Base-by-base conservation (phyloP, 805 yeast genomes). In the Maudiozyma bulderi region DNA sequence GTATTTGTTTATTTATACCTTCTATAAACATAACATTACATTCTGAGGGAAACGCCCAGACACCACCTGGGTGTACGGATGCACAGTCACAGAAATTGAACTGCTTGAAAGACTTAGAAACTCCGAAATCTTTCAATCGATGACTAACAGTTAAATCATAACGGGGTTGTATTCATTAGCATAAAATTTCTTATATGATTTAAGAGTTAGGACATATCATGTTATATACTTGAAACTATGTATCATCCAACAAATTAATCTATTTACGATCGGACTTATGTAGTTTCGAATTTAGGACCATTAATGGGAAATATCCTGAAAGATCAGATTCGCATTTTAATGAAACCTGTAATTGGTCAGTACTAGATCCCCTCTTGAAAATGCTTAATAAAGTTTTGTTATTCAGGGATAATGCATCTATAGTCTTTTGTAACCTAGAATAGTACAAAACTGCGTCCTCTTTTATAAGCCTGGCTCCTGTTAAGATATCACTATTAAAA, bases 381-480 rank as follows among this genome's bases (percentile, higher is more conserved):
- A n/a, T 42, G 8, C 34, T n/a, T 5, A 30, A 11, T 11, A 31
- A 30, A 3, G 38, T 8, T 14, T 2, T 33, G 6, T 15, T 8
- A 11, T 47, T 43, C 8, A 11, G n/a, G 11, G 40, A 13, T 6
- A 48, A 38, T 3, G 55, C 53, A 26, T 50, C 43, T 5, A 50
- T 52, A 6, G 64, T 50, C 2, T 48, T 46, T 28, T 51, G 57
- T 54, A 47, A 58, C 50, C 50, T 59, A 29, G 60, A 55, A 46
- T 57, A 68, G 64, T 68, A 69, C 6, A 52, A 46, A 0, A 55
- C 30, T 47, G 73, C 66, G 28, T 62, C 61, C 7, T 60, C 59
- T 40, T 54, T 55, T 13, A 66, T 61, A 20, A 68, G 48, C 15
- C 54, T 49, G 28, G 64, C 60, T 1, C 64, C 66, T 2, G 65